Percentiles rank a stretch among this genome's conserved stretches.
Evolutionary conservation across 2,329 filamentous ascomycete genomes (phyloP).

Genomic region (Sporothrix mexicana): DNA sequence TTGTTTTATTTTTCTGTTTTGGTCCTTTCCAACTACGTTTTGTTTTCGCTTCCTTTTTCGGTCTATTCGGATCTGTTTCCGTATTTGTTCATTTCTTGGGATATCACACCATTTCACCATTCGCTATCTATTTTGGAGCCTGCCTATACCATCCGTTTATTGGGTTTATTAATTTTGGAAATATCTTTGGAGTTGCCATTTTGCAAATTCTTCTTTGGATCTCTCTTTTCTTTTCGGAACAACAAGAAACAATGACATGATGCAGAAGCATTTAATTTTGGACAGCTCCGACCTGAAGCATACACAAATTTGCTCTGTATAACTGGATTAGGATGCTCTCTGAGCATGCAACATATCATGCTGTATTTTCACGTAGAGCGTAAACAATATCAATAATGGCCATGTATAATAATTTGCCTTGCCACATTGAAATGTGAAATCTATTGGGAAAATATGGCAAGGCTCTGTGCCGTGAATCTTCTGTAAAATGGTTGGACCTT

Average conservation of each 20-base stretch:
- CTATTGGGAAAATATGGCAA: not conserved
- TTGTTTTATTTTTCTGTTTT: not conserved
- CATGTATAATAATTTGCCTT: no score
- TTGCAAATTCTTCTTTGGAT: not conserved
- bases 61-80: not conserved
- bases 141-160: not conserved
- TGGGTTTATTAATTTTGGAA: constrained; percentile 2
- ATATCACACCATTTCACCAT: not conserved
- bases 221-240: not conserved
- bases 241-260: not conserved
- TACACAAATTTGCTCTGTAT: no score
- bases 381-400: no score
- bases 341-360: no score
- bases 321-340: not conserved
- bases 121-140: constrained; percentile 2
- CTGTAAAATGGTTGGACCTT: not conserved
- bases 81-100: not conserved
- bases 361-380: not conserved
- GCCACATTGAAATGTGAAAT: not conserved
- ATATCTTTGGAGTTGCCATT: not conserved
- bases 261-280: not conserved
- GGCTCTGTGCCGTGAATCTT: not conserved
- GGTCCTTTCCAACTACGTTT: not conserved
- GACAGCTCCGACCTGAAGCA: not conserved
- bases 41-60: not conserved